A percentile compares a stretch with the other conserved stretches of the same genome.
These are phyloP conservation scores for Penicillium angulare DNA, from an alignment of 495 filamentous ascomycete species.

Conservation along the genomic window DNA sequence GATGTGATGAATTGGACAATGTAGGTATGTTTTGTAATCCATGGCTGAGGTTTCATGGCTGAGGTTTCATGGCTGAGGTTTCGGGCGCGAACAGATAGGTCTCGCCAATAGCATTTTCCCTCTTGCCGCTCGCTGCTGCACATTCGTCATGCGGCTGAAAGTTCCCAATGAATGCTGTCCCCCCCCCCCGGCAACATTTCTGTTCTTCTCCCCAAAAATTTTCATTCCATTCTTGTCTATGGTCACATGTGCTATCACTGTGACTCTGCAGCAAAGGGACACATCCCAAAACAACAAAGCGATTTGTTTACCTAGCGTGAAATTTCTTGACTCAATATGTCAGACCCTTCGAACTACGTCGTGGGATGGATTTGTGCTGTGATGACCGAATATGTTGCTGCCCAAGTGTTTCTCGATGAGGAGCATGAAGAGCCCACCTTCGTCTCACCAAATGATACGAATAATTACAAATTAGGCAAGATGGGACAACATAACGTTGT, in stretches of 20 bases:
- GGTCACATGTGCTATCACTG: not conserved
- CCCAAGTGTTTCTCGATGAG: not conserved
- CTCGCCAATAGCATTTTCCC: not conserved
- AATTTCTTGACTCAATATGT: not conserved
- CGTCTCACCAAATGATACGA: too few relatives aligned
- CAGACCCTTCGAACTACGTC: not conserved
- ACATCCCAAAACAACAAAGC: not conserved
- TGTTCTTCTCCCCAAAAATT: not conserved
- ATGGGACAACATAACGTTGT: too few relatives aligned
- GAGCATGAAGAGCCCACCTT: too few relatives aligned
- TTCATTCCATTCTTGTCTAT: not conserved
- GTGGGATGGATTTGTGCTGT: slow-evolving; percentile 8
- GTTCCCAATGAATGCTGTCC: not conserved
- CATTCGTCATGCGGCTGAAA: not conserved
- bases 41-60: too few relatives aligned
- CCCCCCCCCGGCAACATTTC: too few relatives aligned
- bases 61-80: too few relatives aligned
- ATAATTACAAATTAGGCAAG: too few relatives aligned
- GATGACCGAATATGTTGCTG: slow-evolving; percentile 1
- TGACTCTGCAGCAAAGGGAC: not conserved
- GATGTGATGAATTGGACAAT: too few relatives aligned
- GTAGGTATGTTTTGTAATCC: too few relatives aligned
- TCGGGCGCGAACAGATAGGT: not conserved
- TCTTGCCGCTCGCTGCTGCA: not conserved
- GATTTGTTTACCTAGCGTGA: not conserved